Conservation (phyloP, 2,329 filamentous ascomycete genomes). For the Ophiosphaerella herpotricha region DNA sequence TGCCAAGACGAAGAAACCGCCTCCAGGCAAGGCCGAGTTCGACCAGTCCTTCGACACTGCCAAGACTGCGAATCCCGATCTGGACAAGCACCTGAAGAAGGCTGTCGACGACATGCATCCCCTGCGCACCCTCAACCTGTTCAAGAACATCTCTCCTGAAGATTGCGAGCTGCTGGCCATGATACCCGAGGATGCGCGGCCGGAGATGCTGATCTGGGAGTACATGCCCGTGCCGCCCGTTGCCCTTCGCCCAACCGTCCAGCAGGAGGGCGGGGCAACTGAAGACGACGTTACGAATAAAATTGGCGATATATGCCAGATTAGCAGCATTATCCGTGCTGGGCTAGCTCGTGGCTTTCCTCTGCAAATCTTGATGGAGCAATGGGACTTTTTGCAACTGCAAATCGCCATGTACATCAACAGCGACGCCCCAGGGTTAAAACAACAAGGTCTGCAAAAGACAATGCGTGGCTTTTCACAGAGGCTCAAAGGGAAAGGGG, state of each 20-base stretch:
- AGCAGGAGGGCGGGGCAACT: slow-evolving; percentile 88
- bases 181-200: slow-evolving; percentile 81
- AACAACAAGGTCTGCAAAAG: slow-evolving; percentile 84
- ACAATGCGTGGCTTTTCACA: slow-evolving; percentile 93
- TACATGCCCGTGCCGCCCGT: slow-evolving; percentile 92
- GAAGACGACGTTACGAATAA: slow-evolving; percentile 98
- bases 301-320: slow-evolving; percentile 93
- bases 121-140: slow-evolving; percentile 83
- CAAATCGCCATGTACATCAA: slow-evolving; percentile 99
- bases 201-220: slow-evolving; percentile 98
- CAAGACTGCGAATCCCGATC: slow-evolving; percentile 74
- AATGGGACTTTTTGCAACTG: slow-evolving; percentile 95
- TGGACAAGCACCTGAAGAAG: slow-evolving; percentile 89
- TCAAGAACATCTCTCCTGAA: slow-evolving; percentile 80
- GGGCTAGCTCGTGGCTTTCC: slow-evolving; percentile 82
- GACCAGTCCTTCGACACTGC: slow-evolving; percentile 84
- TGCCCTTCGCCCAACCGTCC: slow-evolving; percentile 90
- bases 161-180: slow-evolving; percentile 93
- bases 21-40: slow-evolving; percentile 80
- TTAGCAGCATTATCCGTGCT: slow-evolving; percentile 83
- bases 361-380: slow-evolving; percentile 90
- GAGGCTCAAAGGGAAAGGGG: slow-evolving; percentile 94
- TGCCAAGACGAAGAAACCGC: slow-evolving; percentile 80
- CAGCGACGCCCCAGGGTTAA: slow-evolving; percentile 90
- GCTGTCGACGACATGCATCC: slow-evolving; percentile 95